Evolutionary conservation across 176 grass and related monocot species (phyloP).

Genomic region (Cenchrus americanus): DNA sequence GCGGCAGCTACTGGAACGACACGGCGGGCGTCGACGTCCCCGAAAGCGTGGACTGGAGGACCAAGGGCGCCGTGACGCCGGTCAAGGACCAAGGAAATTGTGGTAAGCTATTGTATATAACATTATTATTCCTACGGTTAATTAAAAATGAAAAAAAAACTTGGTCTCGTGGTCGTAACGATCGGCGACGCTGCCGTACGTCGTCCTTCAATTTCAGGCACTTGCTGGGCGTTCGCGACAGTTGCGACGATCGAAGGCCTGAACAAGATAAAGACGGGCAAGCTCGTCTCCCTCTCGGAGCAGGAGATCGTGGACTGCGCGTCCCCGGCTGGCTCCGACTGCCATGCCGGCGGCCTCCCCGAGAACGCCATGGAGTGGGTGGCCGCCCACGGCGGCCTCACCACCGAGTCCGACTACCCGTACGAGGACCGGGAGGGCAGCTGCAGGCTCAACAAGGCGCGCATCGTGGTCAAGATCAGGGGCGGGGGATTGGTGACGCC

Average conservation of each 20-base stretch:
- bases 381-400: conserved; percentile 24
- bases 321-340: neutral
- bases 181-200: too few relatives aligned
- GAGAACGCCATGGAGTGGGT: neutral
- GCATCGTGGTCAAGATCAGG: conserved; percentile 4
- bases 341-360: neutral
- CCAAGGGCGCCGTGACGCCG: conserved; percentile 11
- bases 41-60: conserved; percentile 27
- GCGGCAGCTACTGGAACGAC: neutral
- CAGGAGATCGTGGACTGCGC: conserved; percentile 51
- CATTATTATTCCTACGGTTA: neutral
- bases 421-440: neutral
- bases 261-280: conserved; percentile 29
- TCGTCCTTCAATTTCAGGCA: neutral
- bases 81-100: neutral
- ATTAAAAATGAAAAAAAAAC: too few relatives aligned
- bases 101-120: neutral
- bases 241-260: conserved; percentile 51
- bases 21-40: neutral
- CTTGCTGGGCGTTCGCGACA: conserved; percentile 48
- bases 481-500: neutral
- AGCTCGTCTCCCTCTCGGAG: conserved; percentile 36
- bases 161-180: too few relatives aligned
- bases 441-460: neutral
- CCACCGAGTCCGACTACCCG: conserved; percentile 36